Evolutionary conservation across 495 filamentous ascomycete genomes (phyloP).

Genomic region (Penicillium psychrofluorescens): DNA sequence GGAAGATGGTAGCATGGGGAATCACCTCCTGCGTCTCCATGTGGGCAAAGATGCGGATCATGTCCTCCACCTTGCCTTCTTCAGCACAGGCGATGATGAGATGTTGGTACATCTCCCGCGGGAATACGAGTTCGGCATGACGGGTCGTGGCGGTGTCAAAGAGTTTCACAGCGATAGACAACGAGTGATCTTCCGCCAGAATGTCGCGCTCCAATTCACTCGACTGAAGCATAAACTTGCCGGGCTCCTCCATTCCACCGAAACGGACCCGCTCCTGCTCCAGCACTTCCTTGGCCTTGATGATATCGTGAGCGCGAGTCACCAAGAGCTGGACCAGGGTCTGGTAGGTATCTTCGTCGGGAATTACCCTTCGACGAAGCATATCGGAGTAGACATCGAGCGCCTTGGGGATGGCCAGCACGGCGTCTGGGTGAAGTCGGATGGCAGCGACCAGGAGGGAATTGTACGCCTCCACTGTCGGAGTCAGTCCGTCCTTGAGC

Average conservation of each 20-base stretch:
- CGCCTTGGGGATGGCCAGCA: slow-evolving; percentile 78
- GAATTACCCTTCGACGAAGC: slow-evolving; percentile 75
- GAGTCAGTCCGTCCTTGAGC: slow-evolving; percentile 67
- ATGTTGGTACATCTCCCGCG: slow-evolving; percentile 68
- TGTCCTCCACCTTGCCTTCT: slow-evolving; percentile 68
- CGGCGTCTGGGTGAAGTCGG: slow-evolving; percentile 57
- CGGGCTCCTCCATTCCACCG: slow-evolving; percentile 77
- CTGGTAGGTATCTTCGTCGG: slow-evolving; percentile 78
- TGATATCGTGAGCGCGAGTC: slow-evolving; percentile 65
- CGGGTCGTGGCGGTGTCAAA: slow-evolving; percentile 65
- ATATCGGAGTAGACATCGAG: slow-evolving; percentile 95
- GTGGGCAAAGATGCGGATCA: slow-evolving; percentile 82
- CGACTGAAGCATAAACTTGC: slow-evolving; percentile 84
- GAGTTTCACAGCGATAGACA: slow-evolving; percentile 73
- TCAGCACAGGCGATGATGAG: slow-evolving; percentile 82
- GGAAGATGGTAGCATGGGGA: slow-evolving; percentile 74
- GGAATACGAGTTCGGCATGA: slow-evolving; percentile 46
- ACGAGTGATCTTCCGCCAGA: slow-evolving; percentile 75
- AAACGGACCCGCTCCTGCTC: slow-evolving; percentile 72
- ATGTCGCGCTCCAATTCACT: slow-evolving; percentile 77
- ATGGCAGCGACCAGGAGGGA: slow-evolving; percentile 78
- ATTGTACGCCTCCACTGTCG: slow-evolving; percentile 82
- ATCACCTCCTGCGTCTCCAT: slow-evolving; percentile 71
- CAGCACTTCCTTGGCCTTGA: slow-evolving; percentile 58
- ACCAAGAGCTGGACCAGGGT: slow-evolving; percentile 77